Conservation (phyloP, 2,329 filamentous ascomycete genomes). For the Cryphonectria parasitica region DNA sequence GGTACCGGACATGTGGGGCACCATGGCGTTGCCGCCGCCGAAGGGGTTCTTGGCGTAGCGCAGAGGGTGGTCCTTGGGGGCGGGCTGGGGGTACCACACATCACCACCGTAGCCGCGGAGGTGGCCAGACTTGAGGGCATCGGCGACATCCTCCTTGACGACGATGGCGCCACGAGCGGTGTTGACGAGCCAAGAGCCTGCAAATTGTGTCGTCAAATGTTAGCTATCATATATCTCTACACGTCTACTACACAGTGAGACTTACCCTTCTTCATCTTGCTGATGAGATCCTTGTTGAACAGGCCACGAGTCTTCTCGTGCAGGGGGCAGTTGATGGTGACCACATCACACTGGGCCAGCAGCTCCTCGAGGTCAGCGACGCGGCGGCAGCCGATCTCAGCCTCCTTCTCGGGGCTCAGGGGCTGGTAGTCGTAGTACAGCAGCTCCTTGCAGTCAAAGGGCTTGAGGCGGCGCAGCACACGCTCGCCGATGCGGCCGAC, state of each 20-base stretch:
- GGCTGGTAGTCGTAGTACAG: slow-evolving; percentile 99
- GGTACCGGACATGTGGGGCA: slow-evolving; percentile 98
- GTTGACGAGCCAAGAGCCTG: slow-evolving; percentile 95
- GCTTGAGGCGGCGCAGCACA: slow-evolving; percentile 91
- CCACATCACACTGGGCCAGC: slow-evolving; percentile 90
- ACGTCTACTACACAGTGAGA: background rate
- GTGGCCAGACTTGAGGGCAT: slow-evolving; percentile 88
- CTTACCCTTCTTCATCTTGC: slow-evolving; percentile 97
- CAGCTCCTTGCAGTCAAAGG: slow-evolving; percentile 99
- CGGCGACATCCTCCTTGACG: slow-evolving; percentile 98
- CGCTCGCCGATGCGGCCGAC: slow-evolving; percentile 98
- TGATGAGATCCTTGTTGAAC: slow-evolving; percentile 98
- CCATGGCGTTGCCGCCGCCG: slow-evolving; percentile 98
- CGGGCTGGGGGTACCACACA: slow-evolving; percentile 98
- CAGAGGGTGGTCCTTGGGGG: slow-evolving; percentile 88
- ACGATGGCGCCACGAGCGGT: slow-evolving; percentile 98
- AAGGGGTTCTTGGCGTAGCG: slow-evolving; percentile 92
- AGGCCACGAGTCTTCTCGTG: slow-evolving; percentile 96
- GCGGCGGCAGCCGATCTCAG: slow-evolving; percentile 92
- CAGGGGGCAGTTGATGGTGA: slow-evolving; percentile 99
- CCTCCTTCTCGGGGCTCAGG: slow-evolving; percentile 80
- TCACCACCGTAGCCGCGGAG: slow-evolving; percentile 87
- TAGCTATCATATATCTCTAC: background rate
- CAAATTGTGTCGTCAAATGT: background rate
- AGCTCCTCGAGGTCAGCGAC: slow-evolving; percentile 92